These are phyloP conservation scores for Neonothopanus nambi DNA, from an alignment of 1,284 basidiomycete genomes.

Conservation along the genomic window DNA sequence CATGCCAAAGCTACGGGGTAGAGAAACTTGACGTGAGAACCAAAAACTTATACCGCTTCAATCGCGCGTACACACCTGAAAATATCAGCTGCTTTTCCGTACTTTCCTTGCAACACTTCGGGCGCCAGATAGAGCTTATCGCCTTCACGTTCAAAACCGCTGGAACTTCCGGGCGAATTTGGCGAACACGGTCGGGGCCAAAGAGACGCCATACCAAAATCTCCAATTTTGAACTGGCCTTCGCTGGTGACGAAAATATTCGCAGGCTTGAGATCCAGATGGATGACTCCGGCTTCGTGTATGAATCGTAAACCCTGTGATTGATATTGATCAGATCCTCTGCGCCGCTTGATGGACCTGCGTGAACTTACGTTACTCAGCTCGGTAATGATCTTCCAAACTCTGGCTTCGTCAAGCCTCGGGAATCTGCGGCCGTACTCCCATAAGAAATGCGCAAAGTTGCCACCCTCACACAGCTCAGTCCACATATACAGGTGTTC, in stretches of 20 bases:
- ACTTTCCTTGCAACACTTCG: constrained; percentile 90
- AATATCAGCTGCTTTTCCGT: constrained; percentile 93
- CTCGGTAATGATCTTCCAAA: constrained; percentile 97
- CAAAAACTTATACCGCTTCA: constrained; percentile 24
- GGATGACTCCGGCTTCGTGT: constrained; percentile 87
- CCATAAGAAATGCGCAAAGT: constrained; percentile 89
- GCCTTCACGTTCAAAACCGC: constrained; percentile 86
- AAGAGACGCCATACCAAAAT: constrained; percentile 95
- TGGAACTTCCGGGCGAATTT: constrained; percentile 32
- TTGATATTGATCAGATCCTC: constrained; percentile 21
- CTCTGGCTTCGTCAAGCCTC: constrained; percentile 86
- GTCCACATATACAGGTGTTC: constrained; percentile 91
- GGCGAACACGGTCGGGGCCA: constrained; percentile 64
- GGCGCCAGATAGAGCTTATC: constrained; percentile 99
- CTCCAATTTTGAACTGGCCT: constrained; percentile 95
- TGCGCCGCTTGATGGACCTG: constrained; percentile 25
- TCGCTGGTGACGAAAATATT: constrained; percentile 92
- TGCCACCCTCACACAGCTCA: constrained; percentile 93
- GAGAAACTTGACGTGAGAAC: constrained; percentile 39
- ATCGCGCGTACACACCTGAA: constrained; percentile 73
- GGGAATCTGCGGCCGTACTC: constrained; percentile 89
- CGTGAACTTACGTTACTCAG: constrained; percentile 74
- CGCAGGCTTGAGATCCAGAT: constrained; percentile 97
- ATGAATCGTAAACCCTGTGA: constrained; percentile 85
- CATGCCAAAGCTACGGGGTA: constrained; percentile 78